phyloP scores from a whole-genome alignment of 2,329 filamentous ascomycete species.

The Catunica adiposa region DNA sequence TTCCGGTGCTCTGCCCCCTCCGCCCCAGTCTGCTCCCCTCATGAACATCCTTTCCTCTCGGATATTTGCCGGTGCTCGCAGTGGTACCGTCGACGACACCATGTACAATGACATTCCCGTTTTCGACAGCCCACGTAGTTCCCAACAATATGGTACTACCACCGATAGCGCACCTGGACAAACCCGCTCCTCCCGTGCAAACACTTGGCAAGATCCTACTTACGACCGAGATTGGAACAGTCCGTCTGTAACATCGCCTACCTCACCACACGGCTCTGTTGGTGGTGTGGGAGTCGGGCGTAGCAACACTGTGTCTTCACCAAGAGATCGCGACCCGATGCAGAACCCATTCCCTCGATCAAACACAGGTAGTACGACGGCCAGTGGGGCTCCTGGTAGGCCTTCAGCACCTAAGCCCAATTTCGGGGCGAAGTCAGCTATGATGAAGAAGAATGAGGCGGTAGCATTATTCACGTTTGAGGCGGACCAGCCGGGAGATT shows the following conservation, averaged over 20 bases:
- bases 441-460: constrained; percentile 58
- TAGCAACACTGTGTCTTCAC: constrained; percentile 34
- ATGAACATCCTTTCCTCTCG: constrained; percentile 74
- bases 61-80: constrained; percentile 54
- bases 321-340: background rate
- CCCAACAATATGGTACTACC: constrained; percentile 48
- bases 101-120: constrained; percentile 93
- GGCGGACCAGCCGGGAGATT: constrained; percentile 76
- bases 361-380: constrained; percentile 11
- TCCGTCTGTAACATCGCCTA: background rate
- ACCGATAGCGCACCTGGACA: constrained; percentile 25
- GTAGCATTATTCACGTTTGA: constrained; percentile 90
- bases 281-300: constrained; percentile 27
- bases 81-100: constrained; percentile 32
- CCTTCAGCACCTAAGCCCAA: constrained; percentile 82
- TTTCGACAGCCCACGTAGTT: constrained; percentile 74
- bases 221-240: constrained; percentile 35
- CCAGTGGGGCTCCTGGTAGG: constrained; percentile 44
- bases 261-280: background rate
- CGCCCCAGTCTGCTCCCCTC: constrained; percentile 67
- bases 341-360: constrained; percentile 11
- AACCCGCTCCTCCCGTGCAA: constrained; percentile 31
- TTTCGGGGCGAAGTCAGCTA: constrained; percentile 44
- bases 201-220: constrained; percentile 59
- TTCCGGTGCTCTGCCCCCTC: constrained; percentile 58